These are phyloP conservation scores for Lablab purpureus DNA, from an alignment of 306 rosid species.

Conservation along the genomic window DNA sequence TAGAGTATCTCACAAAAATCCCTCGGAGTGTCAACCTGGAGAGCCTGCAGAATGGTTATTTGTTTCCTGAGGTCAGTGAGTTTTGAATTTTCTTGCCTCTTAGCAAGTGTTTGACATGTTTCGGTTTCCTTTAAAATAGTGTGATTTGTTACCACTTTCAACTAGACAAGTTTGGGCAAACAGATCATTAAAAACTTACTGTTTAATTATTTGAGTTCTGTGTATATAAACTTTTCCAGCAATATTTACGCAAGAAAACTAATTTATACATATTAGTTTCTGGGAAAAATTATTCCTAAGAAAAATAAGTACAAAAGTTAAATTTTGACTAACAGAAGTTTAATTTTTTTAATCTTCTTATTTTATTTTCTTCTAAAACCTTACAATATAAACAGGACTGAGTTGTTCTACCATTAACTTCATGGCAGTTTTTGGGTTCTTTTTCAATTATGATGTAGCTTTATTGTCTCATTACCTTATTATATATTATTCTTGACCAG, in stretches of 20 bases:
- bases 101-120: not conserved
- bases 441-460: not conserved
- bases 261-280: not conserved
- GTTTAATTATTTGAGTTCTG: too few species aligned
- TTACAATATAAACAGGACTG: not conserved
- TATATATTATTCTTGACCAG: not conserved
- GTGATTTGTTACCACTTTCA: not conserved
- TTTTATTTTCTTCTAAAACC: not conserved
- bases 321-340: not conserved
- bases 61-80: slow-evolving; percentile 14
- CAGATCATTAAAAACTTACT: not conserved
- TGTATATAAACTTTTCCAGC: not conserved
- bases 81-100: not conserved
- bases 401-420: not conserved
- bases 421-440: not conserved
- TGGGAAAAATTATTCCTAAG: not conserved
- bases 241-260: too few species aligned
- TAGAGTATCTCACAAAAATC: slow-evolving; percentile 9
- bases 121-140: not conserved
- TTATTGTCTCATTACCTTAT: not conserved
- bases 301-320: not conserved
- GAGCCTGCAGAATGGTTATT: slow-evolving; percentile 50
- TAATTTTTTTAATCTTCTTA: not conserved
- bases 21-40: slow-evolving; percentile 70
- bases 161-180: not conserved